Base-by-base conservation (phyloP, 768 basidiomycete species). In the Candolleomyces efflorescens region DNA sequence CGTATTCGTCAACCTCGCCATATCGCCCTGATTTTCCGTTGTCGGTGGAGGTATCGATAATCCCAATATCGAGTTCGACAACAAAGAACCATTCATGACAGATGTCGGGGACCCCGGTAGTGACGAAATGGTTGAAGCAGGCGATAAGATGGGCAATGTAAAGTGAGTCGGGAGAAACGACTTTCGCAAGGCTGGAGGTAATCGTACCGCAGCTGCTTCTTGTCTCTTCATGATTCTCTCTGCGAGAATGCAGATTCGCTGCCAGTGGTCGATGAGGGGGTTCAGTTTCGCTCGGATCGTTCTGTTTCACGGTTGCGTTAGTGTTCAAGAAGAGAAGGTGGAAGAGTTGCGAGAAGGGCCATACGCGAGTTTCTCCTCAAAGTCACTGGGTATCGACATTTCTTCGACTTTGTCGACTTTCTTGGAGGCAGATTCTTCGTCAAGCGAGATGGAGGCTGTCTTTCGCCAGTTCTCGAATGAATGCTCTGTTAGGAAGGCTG, bases 391-490 rank as follows among this genome's bases (percentile, higher is more conserved):
- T 54, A 98, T 93, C 11, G 84, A 78, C 90, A 95, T 93, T 72
- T 97, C 93, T 66, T 96, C 92, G 15, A 87, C 75, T 49, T 82
- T 78, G 63, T 92, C 92, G 9, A 94, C 79, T 23, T 87, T 83
- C 65, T 90, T 92, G 60, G 85, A 86, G 0, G 76, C 73, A 0
- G 92, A 90, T 69, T 98, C 96, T 73, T 98, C 96, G 26, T 96
- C 94, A 53, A 93, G 74, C 3, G 87, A 86, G 10, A 96, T 78
- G 0, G 80, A 64, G 1, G 85, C 81, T 47, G 88, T 81, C 68
- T 94, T 96, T 46, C 93, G 81, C 94, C 94, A 97, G 45, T 77
- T 73, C 66, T 98, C 92, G 60, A 98, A 89, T 18, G 90, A 89
- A 2, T 85, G 78, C 65, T 94, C 92, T 3, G 85, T 83, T 12